Conservation (phyloP, 768 basidiomycete species). For the Sutorius australiensis region DNA sequence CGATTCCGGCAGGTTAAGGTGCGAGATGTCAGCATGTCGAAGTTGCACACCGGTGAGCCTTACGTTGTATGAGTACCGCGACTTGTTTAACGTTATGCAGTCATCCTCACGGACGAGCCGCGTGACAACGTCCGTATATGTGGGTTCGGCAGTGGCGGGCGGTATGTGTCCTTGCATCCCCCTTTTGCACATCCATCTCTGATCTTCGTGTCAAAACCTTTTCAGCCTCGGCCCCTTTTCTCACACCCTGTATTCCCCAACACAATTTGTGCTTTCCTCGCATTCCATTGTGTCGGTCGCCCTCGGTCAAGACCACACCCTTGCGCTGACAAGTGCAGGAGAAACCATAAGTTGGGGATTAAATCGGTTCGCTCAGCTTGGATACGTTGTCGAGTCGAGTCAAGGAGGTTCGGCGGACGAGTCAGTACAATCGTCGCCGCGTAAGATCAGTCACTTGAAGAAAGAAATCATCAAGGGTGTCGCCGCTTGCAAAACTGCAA, state of each 20-base stretch:
- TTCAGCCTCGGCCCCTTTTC: conserved; percentile 66
- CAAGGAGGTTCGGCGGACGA: conserved; percentile 54
- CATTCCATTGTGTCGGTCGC: conserved; percentile 65
- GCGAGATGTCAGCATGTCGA: conserved; percentile 74
- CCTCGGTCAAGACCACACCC: conserved; percentile 91
- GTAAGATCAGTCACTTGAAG: conserved; percentile 73
- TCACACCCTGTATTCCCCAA: conserved; percentile 75
- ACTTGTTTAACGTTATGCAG: conserved; percentile 19
- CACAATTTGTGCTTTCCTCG: conserved; percentile 54
- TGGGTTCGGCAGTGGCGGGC: conserved; percentile 85
- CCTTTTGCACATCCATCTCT: background rate
- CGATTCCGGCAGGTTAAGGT: conserved; percentile 64
- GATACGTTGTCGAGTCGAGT: conserved; percentile 69
- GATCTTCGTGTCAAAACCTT: background rate
- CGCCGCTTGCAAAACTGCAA: conserved; percentile 82
- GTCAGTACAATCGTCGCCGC: conserved; percentile 70
- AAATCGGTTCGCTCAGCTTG: conserved; percentile 85
- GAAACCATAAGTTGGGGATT: conserved; percentile 90
- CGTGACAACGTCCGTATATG: conserved; percentile 77
- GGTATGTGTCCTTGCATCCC: conserved; percentile 41
- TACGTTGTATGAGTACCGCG: background rate
- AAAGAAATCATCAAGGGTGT: conserved; percentile 78
- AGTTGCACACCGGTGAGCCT: conserved; percentile 74
- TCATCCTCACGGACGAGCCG: conserved; percentile 68
- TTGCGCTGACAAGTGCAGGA: conserved; percentile 75